A percentile compares a stretch with the other conserved stretches of the same genome.
These are phyloP conservation scores for Barnettozyma salicaria DNA, from an alignment of 805 yeast genomes.

Conservation along the genomic window DNA sequence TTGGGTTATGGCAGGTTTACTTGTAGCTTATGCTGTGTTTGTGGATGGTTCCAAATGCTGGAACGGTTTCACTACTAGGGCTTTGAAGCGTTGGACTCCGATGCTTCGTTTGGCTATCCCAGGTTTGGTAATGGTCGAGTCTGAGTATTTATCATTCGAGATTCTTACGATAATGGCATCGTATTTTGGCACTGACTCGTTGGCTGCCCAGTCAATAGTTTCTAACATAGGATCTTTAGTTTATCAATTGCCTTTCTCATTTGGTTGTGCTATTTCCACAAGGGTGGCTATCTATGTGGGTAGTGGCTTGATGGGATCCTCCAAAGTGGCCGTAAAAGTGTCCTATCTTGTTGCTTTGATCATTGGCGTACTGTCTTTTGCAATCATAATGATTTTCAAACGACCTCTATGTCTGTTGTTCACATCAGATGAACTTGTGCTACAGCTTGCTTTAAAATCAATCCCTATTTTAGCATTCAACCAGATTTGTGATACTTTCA, in stretches of 20 bases:
- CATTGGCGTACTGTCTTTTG: slow-evolving; percentile 47
- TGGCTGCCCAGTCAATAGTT: slow-evolving; percentile 48
- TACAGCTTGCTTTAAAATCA: slow-evolving; percentile 42
- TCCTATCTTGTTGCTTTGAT: slow-evolving; percentile 41
- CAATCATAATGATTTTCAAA: slow-evolving; percentile 41
- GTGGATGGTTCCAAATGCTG: slow-evolving; percentile 67
- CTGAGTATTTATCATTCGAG: slow-evolving; percentile 73
- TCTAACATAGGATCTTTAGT: slow-evolving; percentile 51
- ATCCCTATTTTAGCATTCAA: slow-evolving; percentile 62
- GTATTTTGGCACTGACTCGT: slow-evolving; percentile 41
- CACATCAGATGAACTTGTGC: slow-evolving; percentile 56
- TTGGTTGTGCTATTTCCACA: slow-evolving; percentile 65
- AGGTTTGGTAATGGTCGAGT: slow-evolving; percentile 68
- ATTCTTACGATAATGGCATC: slow-evolving; percentile 59
- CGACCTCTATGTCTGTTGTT: slow-evolving; percentile 50
- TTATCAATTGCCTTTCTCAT: slow-evolving; percentile 70
- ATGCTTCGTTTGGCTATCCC: slow-evolving; percentile 59
- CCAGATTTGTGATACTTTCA: slow-evolving; percentile 64
- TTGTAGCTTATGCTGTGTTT: slow-evolving; percentile 27
- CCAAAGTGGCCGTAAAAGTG: slow-evolving; percentile 38
- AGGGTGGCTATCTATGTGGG: slow-evolving; percentile 72
- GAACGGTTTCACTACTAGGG: slow-evolving; percentile 50
- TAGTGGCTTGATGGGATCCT: slow-evolving; percentile 39
- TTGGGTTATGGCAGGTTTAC: slow-evolving; percentile 50
- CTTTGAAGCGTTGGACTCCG: slow-evolving; percentile 52